These are phyloP conservation scores for Aspergillus quadrilineatus DNA, from an alignment of 2,329 filamentous ascomycete genomes.

Conservation along the genomic window DNA sequence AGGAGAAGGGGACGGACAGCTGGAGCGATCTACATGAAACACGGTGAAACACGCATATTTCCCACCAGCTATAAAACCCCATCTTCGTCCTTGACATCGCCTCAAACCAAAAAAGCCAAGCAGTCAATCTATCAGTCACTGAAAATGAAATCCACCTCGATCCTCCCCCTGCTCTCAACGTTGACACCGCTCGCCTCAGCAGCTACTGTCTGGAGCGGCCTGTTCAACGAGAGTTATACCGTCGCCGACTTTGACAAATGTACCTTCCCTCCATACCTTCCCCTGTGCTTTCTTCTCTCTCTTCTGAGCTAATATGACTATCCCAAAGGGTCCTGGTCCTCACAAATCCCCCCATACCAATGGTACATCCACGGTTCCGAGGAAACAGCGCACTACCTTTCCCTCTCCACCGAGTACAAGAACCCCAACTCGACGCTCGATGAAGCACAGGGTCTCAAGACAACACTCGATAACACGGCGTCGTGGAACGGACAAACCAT, in stretches of 20 bases:
- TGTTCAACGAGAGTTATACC: constrained; percentile 27
- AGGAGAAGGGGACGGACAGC: too few relatives aligned
- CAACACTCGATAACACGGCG: constrained; percentile 58
- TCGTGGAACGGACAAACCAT: constrained; percentile 73
- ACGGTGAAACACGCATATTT: background rate
- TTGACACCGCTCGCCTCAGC: constrained; percentile 15
- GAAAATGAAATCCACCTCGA: constrained; percentile 16
- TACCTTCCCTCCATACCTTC: background rate
- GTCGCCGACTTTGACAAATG: constrained; percentile 28
- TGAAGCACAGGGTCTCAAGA: constrained; percentile 64
- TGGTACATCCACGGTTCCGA: constrained; percentile 72
- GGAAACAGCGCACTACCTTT: constrained; percentile 55
- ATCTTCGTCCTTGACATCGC: too few relatives aligned
- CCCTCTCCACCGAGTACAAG: constrained; percentile 60
- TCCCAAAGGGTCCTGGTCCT: constrained; percentile 60
- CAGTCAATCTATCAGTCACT: background rate
- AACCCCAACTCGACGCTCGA: constrained; percentile 60
- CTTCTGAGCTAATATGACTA: background rate
- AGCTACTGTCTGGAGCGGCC: constrained; percentile 29
- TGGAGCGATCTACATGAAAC: constrained; percentile 1
- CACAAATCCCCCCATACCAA: constrained; percentile 68
- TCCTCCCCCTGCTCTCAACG: constrained; percentile 7
- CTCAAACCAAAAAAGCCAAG: background rate
- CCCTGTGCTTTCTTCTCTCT: too few relatives aligned
- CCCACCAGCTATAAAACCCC: background rate